Base-by-base conservation (phyloP, 2,329 filamentous ascomycete species). In the Cladosporium sp. region DNA sequence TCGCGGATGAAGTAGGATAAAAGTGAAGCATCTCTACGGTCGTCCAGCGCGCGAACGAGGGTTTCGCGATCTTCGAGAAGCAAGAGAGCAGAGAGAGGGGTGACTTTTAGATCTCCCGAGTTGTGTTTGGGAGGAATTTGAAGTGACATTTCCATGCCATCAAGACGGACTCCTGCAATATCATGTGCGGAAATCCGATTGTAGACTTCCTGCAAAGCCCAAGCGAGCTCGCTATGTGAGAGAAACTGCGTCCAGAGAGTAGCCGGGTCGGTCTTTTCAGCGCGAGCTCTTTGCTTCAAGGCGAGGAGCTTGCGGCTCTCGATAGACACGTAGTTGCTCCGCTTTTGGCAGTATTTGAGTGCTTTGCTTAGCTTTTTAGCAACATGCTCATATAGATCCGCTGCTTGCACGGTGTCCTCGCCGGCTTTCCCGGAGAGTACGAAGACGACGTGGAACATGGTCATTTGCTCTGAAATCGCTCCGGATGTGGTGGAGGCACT, bases 371-470 rank as follows among this genome's bases (percentile, higher is more conserved):
- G 85, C 69, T 95, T 95, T 68, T 91, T 93, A 56, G 91, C 86
- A 34, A 97, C 85, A 66, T 96, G 88, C 48, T 88, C 79, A 67
- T 96, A 96, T 64, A 96, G 88, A 39, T 86, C 80, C 43, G 42
- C 39, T n/a, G 24, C 41, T 15, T n/a, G n/a, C 8, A 27, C 9
- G 20, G 20, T 38, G 36, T 22, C 29, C 12, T 43, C n/a, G 19
- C 30, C 17, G 19, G 17, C 41, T 5, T 17, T 34, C 43, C 85
- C 85, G 3, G 90, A 88, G 57, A 96, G 74, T 43, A 96, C 88
- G 67, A 97, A 97, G 19, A 97, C 90, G 9, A 96, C 80, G 67
- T 96, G 95, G 71, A 99, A 99, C 92, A 97, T 97, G 56, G 85
- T 90, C 88, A 97, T 91, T 65, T 88, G 84, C 44, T 68, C 70